Base-by-base conservation (phyloP, 2,329 filamentous ascomycete species). In the Fusarium poae region DNA sequence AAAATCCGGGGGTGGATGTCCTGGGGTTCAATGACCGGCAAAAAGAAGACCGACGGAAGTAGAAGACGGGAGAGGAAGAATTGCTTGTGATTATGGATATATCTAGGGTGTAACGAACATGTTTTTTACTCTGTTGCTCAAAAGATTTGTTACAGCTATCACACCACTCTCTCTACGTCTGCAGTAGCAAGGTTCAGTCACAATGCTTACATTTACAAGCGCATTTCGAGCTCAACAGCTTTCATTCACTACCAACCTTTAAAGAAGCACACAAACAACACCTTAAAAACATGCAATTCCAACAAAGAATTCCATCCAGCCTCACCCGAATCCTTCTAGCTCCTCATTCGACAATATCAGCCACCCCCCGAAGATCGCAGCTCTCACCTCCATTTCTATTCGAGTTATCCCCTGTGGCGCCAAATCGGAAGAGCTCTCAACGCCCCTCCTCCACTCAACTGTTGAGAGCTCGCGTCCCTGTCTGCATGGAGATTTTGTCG, bases 381-480 rank as follows among this genome's bases (percentile, higher is more conserved):
- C 62, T 59, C 59, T 64, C 53, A 59, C 62, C 52, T 65, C 46
- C 49, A 64, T 46, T 62, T 55, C 34, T 13, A 35, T 49, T 23
- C 10, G 15, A 35, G 20, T 49, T 21, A 51, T 25, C 58, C 43
- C 35, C 32, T 57, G 57, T 63, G 65, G 63, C 65, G 63, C 48
- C 65, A 55, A 68, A 62, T 68, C 46, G 54, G 42, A 53, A 60
- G 48, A 56, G 44, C 59, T 50, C 65, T 66, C 65, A 65, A 68
- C 65, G 29, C 56, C 40, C 61, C 66, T 67, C 57, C 61, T 62
- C 57, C 66, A 55, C 66, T 49, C 66, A 69, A 69, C 55, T 69
- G 66, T 69, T 69, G 66, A 69, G 66, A 69, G 66, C 62, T 62
- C 50, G 30, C 20, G 50, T 56, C 58, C 63, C 62, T 66, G 57